Conservation (phyloP, 768 basidiomycete genomes). For the Xerocomellus amylosporus region DNA sequence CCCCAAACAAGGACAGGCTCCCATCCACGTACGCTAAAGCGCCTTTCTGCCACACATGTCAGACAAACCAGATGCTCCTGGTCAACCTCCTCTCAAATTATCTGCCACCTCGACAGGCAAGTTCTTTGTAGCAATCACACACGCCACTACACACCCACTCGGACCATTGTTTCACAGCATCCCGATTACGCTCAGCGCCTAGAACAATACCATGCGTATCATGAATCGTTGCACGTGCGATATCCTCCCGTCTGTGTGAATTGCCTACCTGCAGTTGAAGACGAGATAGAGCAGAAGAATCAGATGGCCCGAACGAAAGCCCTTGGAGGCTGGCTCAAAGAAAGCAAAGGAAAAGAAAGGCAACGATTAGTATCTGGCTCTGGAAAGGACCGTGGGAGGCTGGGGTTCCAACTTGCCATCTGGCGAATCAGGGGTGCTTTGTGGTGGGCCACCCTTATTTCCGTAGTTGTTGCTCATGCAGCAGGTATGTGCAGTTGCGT, state of each 20-base stretch:
- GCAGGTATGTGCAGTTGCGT: slow-evolving; percentile 40
- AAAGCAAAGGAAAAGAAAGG: slow-evolving; percentile 63
- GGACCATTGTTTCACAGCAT: slow-evolving; percentile 45
- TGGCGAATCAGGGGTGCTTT: slow-evolving; percentile 72
- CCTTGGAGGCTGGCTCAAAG: slow-evolving; percentile 65
- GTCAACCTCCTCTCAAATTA: slow-evolving; percentile 88
- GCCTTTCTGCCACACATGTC: slow-evolving; percentile 84
- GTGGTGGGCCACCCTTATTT: slow-evolving; percentile 52
- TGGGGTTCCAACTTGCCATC: slow-evolving; percentile 49
- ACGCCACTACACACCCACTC: neutral
- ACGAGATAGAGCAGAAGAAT: slow-evolving; percentile 73
- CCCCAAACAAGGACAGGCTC: slow-evolving; percentile 65
- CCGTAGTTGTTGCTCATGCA: slow-evolving; percentile 42
- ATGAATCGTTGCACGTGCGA: slow-evolving; percentile 67
- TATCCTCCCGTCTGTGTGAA: slow-evolving; percentile 84
- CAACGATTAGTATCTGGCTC: slow-evolving; percentile 47
- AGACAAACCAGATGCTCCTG: slow-evolving; percentile 89
- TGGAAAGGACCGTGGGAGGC: slow-evolving; percentile 40
- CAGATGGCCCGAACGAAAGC: slow-evolving; percentile 79
- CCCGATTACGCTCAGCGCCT: slow-evolving; percentile 67
- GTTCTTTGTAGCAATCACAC: slow-evolving; percentile 19
- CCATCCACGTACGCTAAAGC: slow-evolving; percentile 55
- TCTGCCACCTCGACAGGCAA: slow-evolving; percentile 72
- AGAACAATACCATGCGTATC: slow-evolving; percentile 66
- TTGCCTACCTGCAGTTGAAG: slow-evolving; percentile 79